Evolutionary conservation across 2,329 filamentous ascomycete genomes (phyloP).

Genomic region (Pseudopithomyces chartarum): DNA sequence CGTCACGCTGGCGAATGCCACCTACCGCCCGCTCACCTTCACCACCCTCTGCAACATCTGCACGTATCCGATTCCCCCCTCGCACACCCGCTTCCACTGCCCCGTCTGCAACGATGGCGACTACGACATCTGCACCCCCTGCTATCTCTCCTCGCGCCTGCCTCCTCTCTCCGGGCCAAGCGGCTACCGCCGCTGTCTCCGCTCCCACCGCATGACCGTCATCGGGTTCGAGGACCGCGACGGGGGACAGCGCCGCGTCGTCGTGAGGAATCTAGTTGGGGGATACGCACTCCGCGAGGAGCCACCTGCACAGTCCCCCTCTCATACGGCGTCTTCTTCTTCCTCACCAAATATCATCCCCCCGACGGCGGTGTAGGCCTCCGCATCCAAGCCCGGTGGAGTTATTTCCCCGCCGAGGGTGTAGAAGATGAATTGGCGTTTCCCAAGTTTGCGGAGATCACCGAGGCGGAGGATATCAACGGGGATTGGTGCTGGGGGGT

Average conservation of each 20-base stretch:
- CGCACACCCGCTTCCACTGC: slow-evolving; percentile 78
- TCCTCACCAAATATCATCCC: slow-evolving; percentile 58
- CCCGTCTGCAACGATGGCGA: slow-evolving; percentile 77
- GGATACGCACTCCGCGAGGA: slow-evolving; percentile 71
- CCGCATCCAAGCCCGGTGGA: slow-evolving; percentile 70
- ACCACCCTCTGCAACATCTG: slow-evolving; percentile 81
- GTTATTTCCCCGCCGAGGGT: slow-evolving; percentile 72
- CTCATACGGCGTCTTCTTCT: background rate
- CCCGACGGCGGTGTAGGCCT: slow-evolving; percentile 76
- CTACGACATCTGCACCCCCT: slow-evolving; percentile 81
- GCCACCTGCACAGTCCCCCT: slow-evolving; percentile 37
- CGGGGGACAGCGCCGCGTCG: slow-evolving; percentile 68
- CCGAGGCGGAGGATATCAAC: slow-evolving; percentile 84
- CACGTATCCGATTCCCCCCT: slow-evolving; percentile 71
- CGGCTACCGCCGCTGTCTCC: slow-evolving; percentile 83
- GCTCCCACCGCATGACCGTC: slow-evolving; percentile 83
- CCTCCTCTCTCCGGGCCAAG: slow-evolving; percentile 74
- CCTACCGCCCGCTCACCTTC: slow-evolving; percentile 72
- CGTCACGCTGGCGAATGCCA: slow-evolving; percentile 39
- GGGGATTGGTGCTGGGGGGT: slow-evolving; percentile 88
- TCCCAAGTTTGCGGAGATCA: slow-evolving; percentile 79
- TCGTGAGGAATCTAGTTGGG: slow-evolving; percentile 77
- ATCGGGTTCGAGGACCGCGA: slow-evolving; percentile 74
- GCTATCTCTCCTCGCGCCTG: slow-evolving; percentile 76
- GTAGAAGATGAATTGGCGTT: slow-evolving; percentile 80